Conservation (phyloP, 2,329 filamentous ascomycete genomes). For the Coccinonectria pachysandricola region DNA sequence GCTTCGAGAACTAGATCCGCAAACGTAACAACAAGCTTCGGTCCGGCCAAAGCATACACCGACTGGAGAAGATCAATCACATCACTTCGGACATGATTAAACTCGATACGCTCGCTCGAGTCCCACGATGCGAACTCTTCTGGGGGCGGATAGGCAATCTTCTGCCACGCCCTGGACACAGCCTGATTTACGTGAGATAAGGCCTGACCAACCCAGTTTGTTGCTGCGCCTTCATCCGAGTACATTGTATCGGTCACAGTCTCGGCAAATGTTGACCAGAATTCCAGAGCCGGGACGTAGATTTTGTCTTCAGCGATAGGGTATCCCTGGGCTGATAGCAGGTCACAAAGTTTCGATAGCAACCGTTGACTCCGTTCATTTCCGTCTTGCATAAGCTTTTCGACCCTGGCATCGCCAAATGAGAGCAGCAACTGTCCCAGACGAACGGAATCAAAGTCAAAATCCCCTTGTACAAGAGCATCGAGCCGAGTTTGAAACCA, state of each 20-base stretch:
- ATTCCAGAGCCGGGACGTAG: slow-evolving; percentile 65
- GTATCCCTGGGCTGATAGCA: slow-evolving; percentile 56
- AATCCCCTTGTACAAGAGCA: slow-evolving; percentile 46
- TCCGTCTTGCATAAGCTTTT: slow-evolving; percentile 44
- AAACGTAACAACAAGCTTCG: slow-evolving; percentile 46
- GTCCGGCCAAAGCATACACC: slow-evolving; percentile 52
- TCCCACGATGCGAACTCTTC: slow-evolving; percentile 56
- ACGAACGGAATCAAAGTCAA: slow-evolving; percentile 52
- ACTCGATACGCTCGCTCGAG: slow-evolving; percentile 54
- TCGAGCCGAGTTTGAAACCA: slow-evolving; percentile 50
- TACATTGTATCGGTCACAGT: slow-evolving; percentile 50
- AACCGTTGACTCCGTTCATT: slow-evolving; percentile 42
- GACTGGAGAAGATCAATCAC: slow-evolving; percentile 69
- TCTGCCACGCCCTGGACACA: slow-evolving; percentile 56
- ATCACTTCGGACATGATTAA: slow-evolving; percentile 65
- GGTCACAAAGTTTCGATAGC: slow-evolving; percentile 48
- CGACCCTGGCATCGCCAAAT: slow-evolving; percentile 56
- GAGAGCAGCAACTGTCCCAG: slow-evolving; percentile 59
- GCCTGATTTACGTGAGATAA: slow-evolving; percentile 51
- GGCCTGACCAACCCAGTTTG: slow-evolving; percentile 48
- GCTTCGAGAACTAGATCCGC: slow-evolving; percentile 43
- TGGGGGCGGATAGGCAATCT: slow-evolving; percentile 55
- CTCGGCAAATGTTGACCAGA: slow-evolving; percentile 71
- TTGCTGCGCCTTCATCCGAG: slow-evolving; percentile 34
- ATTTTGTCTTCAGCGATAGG: slow-evolving; percentile 64